Percentiles rank a stretch among this genome's conserved stretches.
Conservation (phyloP, 139 green algal genomes). For the Tetradesmus lagerheimii region DNA sequence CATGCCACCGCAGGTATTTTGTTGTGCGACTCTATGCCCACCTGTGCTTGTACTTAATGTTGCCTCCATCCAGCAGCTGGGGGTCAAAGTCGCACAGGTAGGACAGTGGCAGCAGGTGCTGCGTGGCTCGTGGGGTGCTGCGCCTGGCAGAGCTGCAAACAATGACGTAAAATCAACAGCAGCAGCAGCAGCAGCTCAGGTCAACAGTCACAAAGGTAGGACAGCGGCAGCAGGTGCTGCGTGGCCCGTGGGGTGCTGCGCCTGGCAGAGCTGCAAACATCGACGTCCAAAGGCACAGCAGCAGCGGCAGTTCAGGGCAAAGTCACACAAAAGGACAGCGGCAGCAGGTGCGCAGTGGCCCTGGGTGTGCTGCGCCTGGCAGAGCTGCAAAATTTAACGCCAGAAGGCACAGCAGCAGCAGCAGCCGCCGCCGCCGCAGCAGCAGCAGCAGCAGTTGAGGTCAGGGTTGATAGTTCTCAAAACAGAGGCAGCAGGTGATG, state of each 20-base stretch:
- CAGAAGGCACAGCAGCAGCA: too few species aligned
- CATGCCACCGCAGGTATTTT: too few species aligned
- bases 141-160: background rate
- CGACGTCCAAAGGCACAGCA: background rate
- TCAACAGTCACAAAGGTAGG: too few species aligned
- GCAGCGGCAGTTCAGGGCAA: background rate
- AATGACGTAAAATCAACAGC: background rate
- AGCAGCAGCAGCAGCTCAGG: background rate
- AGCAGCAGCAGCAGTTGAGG: too few species aligned
- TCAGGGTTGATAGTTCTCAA: too few species aligned
- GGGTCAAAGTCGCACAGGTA: conserved; percentile 47
- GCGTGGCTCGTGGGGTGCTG: background rate
- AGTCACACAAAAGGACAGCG: too few species aligned
- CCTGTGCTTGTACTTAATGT: conserved; percentile 43
- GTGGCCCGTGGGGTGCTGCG: background rate
- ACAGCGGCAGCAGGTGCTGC: background rate
- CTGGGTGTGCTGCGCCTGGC: background rate
- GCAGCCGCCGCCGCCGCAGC: too few species aligned
- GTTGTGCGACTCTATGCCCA: background rate
- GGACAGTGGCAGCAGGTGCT: conserved; percentile 11
- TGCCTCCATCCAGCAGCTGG: background rate
- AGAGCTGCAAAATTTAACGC: too few species aligned
- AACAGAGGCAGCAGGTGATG: too few species aligned
- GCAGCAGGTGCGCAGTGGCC: background rate
- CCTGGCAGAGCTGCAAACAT: background rate